phyloP scores from a whole-genome alignment of 1,284 basidiomycete species.

The Cryptococcus sp. region DNA sequence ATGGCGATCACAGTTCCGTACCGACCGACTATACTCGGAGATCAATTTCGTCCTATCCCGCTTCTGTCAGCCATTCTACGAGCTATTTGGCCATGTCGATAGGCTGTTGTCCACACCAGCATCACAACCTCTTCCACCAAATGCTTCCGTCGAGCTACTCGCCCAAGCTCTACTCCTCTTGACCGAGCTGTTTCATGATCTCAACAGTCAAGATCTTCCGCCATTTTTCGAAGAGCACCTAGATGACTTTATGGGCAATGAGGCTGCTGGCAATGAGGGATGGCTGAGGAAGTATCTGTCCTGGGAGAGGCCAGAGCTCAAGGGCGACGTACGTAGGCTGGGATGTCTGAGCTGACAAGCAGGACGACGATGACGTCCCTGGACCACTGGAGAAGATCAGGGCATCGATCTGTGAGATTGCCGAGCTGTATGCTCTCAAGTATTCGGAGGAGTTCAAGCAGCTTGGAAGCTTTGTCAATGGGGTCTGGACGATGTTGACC shows the following conservation, averaged over 20 bases:
- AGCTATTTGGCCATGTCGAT: conserved; percentile 64
- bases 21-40: conserved; percentile 78
- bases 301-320: conserved; percentile 69
- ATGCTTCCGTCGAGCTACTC: conserved; percentile 49
- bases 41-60: conserved; percentile 87
- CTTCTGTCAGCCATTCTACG: conserved; percentile 79
- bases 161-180: conserved; percentile 73
- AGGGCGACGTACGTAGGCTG: conserved; percentile 60
- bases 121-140: conserved; percentile 42
- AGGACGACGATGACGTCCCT: conserved; percentile 79
- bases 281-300: conserved; percentile 72
- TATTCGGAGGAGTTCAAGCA: conserved; percentile 83
- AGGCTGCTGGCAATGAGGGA: conserved; percentile 51
- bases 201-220: conserved; percentile 91
- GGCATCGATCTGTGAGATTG: conserved; percentile 84
- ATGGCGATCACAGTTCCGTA: conserved; percentile 87
- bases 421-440: conserved; percentile 86
- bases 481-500: conserved; percentile 87
- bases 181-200: conserved; percentile 86
- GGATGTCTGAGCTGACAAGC: conserved; percentile 5
- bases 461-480: conserved; percentile 76
- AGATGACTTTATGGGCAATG: conserved; percentile 68
- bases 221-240: conserved; percentile 90
- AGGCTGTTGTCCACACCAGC: conserved; percentile 46
- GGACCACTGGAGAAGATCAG: conserved; percentile 82